Percentiles rank a stretch among this genome's conserved stretches.
These are phyloP conservation scores for Diaporthe sp. DNA, from an alignment of 2,329 filamentous ascomycete genomes.

Conservation along the genomic window DNA sequence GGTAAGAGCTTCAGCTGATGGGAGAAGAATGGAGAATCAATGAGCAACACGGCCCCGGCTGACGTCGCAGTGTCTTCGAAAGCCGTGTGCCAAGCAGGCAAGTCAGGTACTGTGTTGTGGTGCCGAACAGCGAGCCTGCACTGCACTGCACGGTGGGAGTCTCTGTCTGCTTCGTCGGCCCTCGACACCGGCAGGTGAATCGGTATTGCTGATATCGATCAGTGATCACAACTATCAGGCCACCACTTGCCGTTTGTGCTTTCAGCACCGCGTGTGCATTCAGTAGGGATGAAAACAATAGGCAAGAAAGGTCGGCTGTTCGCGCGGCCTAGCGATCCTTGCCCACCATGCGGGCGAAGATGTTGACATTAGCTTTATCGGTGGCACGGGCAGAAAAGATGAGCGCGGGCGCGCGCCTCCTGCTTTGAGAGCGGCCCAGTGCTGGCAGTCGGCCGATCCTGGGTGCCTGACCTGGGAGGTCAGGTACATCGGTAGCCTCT, in stretches of 20 bases:
- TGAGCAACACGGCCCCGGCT: neutral
- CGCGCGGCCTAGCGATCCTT: conserved; percentile 1
- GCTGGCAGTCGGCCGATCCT: neutral
- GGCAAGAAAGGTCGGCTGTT: neutral
- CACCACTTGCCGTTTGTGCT: neutral
- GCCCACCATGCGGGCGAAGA: neutral
- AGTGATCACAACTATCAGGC: neutral
- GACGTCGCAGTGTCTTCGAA: neutral
- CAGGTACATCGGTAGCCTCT: neutral
- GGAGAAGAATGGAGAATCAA: neutral
- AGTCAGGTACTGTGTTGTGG: neutral
- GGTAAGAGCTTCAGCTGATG: conserved; percentile 13
- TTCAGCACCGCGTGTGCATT: too few species aligned
- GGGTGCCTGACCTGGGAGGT: neutral
- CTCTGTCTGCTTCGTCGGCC: neutral
- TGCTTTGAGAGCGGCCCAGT: conserved; percentile 26
- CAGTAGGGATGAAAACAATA: neutral
- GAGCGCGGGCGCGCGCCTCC: conserved; percentile 30
- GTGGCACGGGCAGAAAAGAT: conserved; percentile 21
- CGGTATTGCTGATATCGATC: neutral
- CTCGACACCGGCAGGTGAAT: neutral
- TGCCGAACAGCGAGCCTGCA: neutral
- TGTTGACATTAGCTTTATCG: conserved; percentile 25
- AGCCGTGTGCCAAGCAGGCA: neutral
- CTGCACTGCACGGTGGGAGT: neutral